These are phyloP conservation scores for Lobulomyces angularis DNA, from an alignment of 192 early-diverging fungal genomes.

Conservation along the genomic window DNA sequence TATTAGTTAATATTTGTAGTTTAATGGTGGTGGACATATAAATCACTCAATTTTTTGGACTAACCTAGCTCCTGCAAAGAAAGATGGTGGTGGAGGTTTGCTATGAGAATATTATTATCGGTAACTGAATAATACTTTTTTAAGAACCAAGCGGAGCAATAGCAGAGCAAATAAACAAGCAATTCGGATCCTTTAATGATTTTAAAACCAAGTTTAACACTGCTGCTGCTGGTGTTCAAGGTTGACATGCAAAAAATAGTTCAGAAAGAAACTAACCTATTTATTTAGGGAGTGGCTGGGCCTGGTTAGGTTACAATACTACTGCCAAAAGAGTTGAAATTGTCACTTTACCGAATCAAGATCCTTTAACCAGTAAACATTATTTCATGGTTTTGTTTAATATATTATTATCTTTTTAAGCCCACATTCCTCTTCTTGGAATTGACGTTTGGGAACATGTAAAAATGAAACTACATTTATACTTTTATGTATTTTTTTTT, in stretches of 20 bases:
- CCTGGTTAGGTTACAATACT: slow-evolving; percentile 90
- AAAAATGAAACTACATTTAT: slow-evolving; percentile 6
- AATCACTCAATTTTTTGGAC: slow-evolving; percentile 93
- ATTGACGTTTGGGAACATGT: slow-evolving; percentile 93
- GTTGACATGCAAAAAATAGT: slow-evolving; percentile 15
- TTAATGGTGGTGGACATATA: slow-evolving; percentile 39
- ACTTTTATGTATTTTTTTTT: slow-evolving; percentile 1
- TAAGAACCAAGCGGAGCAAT: slow-evolving; percentile 29
- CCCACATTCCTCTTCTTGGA: slow-evolving; percentile 69
- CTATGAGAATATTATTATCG: too few relatives aligned
- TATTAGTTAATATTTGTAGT: slow-evolving; percentile 7
- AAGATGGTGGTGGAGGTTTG: slow-evolving; percentile 71
- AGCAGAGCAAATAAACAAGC: slow-evolving; percentile 56
- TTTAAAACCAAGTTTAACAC: slow-evolving; percentile 66
- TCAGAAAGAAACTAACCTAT: too few relatives aligned
- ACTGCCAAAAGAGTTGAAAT: slow-evolving; percentile 66
- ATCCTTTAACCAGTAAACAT: slow-evolving; percentile 41
- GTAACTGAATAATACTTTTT: neutral
- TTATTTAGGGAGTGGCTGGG: slow-evolving; percentile 69
- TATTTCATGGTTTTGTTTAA: neutral
- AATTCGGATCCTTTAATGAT: slow-evolving; percentile 75
- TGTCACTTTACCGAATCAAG: slow-evolving; percentile 80
- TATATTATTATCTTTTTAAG: slow-evolving; percentile 7
- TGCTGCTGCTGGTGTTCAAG: slow-evolving; percentile 73
- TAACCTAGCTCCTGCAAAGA: slow-evolving; percentile 71